Conservation (phyloP, 768 basidiomycete genomes). For the Neoboletus brunneissimus region DNA sequence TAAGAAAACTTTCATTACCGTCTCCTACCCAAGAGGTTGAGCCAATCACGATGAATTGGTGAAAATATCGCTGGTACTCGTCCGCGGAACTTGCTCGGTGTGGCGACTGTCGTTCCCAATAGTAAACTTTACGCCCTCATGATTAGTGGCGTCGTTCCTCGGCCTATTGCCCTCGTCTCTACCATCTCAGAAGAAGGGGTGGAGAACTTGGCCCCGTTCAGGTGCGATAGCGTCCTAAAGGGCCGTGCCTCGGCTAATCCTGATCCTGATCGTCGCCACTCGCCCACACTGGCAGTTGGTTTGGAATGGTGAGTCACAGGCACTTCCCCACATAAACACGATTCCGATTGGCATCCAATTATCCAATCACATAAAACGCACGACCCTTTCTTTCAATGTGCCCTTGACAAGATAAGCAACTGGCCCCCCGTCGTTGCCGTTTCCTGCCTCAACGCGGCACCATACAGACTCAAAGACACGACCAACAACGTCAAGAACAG, state of each 20-base stretch:
- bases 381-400: too few species aligned
- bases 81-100: not conserved
- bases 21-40: not conserved
- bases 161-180: slow-evolving; percentile 42
- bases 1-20: slow-evolving; percentile 4
- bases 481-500: slow-evolving; percentile 40
- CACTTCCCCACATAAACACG: not conserved
- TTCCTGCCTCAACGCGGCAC: slow-evolving; percentile 16
- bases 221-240: not conserved
- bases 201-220: slow-evolving; percentile 40
- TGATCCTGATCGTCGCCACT: not conserved
- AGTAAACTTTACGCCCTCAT: slow-evolving; percentile 34
- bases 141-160: slow-evolving; percentile 36
- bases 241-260: too few species aligned
- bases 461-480: slow-evolving; percentile 39
- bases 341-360: not conserved
- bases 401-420: slow-evolving; percentile 25
- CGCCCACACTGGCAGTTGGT: slow-evolving; percentile 20
- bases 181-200: slow-evolving; percentile 31
- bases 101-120: not conserved
- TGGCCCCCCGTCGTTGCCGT: slow-evolving; percentile 39
- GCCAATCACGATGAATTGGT: not conserved
- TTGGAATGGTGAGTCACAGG: slow-evolving; percentile 23
- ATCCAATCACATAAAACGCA: not conserved
- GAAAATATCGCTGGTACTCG: not conserved